phyloP scores from a whole-genome alignment of 495 filamentous ascomycete species.

The Hypomontagnella monticulosa region DNA sequence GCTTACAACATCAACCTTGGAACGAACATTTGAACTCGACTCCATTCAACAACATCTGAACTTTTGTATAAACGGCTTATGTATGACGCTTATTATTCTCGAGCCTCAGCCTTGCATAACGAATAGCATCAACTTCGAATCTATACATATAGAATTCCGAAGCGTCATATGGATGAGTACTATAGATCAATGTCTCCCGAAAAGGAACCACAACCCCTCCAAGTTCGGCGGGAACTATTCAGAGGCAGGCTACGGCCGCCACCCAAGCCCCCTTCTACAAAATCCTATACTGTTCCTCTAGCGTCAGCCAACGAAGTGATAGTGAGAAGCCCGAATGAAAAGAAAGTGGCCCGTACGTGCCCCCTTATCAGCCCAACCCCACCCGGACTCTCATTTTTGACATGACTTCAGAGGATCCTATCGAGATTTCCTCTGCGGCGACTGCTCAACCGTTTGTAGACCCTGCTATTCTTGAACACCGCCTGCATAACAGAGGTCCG shows the following conservation, averaged over 20 bases:
- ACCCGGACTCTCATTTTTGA: conserved; percentile 17
- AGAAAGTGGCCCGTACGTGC: conserved; percentile 34
- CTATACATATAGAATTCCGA: too few relatives aligned
- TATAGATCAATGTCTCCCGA: conserved; percentile 1
- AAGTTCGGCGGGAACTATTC: conserved; percentile 29
- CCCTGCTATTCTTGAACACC: conserved; percentile 47
- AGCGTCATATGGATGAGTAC: too few relatives aligned
- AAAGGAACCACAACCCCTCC: conserved; percentile 10
- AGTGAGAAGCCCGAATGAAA: conserved; percentile 36
- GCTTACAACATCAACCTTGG: not conserved
- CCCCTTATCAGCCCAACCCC: conserved; percentile 11
- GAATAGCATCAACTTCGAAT: too few relatives aligned
- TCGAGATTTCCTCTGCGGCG: conserved; percentile 48
- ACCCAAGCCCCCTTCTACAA: conserved; percentile 24
- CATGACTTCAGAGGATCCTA: conserved; percentile 23
- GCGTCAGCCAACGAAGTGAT: conserved; percentile 48
- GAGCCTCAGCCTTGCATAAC: too few relatives aligned
- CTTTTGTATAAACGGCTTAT: too few relatives aligned
- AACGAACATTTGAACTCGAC: too few relatives aligned
- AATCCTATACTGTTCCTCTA: conserved; percentile 48
- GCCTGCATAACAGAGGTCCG: conserved; percentile 17
- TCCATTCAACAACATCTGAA: not conserved
- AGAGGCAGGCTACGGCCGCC: conserved; percentile 41
- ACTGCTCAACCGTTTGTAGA: conserved; percentile 55
- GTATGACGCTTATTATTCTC: too few relatives aligned